phyloP scores from a whole-genome alignment of 2,329 filamentous ascomycete genomes.

The Zymoseptoria ardabiliae region DNA sequence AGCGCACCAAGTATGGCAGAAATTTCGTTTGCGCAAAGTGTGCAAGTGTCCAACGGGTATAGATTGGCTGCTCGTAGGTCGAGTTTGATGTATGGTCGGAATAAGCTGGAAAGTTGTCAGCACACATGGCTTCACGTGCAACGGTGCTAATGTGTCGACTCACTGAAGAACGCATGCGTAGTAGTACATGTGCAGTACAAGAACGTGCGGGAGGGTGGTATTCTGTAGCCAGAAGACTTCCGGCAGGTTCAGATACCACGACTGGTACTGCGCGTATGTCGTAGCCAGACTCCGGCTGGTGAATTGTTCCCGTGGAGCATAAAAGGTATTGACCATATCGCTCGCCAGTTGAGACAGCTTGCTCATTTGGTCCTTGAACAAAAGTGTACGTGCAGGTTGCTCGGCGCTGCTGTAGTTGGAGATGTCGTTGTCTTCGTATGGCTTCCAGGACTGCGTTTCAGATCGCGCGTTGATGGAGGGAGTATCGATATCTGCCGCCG shows the following conservation, averaged over 20 bases:
- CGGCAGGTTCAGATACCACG: slow-evolving; percentile 64
- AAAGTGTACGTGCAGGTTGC: slow-evolving; percentile 49
- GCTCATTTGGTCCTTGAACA: slow-evolving; percentile 50
- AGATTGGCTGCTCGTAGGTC: slow-evolving; percentile 51
- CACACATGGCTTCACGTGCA: slow-evolving; percentile 31
- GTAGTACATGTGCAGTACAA: slow-evolving; percentile 49
- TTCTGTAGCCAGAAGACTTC: slow-evolving; percentile 56
- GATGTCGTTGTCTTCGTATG: slow-evolving; percentile 30
- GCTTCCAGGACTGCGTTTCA: slow-evolving; percentile 31
- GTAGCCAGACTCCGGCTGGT: slow-evolving; percentile 56
- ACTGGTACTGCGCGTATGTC: slow-evolving; percentile 61
- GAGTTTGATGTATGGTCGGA: slow-evolving; percentile 64
- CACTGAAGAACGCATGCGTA: slow-evolving; percentile 48
- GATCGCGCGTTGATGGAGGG: slow-evolving; percentile 30
- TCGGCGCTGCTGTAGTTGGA: slow-evolving; percentile 56
- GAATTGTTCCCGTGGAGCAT: slow-evolving; percentile 59
- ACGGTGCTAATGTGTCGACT: slow-evolving; percentile 31
- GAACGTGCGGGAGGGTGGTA: slow-evolving; percentile 64
- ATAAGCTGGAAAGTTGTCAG: slow-evolving; percentile 62
- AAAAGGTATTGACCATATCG: slow-evolving; percentile 63
- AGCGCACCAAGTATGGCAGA: slow-evolving; percentile 37
- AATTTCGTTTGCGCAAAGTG: slow-evolving; percentile 40
- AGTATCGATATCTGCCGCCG: slow-evolving; percentile 43
- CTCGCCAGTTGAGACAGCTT: slow-evolving; percentile 68
- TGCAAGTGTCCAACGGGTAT: slow-evolving; percentile 58